Evolutionary conservation across 1,284 basidiomycete genomes (phyloP).

Genomic region (Microbotryum scabiosae): DNA sequence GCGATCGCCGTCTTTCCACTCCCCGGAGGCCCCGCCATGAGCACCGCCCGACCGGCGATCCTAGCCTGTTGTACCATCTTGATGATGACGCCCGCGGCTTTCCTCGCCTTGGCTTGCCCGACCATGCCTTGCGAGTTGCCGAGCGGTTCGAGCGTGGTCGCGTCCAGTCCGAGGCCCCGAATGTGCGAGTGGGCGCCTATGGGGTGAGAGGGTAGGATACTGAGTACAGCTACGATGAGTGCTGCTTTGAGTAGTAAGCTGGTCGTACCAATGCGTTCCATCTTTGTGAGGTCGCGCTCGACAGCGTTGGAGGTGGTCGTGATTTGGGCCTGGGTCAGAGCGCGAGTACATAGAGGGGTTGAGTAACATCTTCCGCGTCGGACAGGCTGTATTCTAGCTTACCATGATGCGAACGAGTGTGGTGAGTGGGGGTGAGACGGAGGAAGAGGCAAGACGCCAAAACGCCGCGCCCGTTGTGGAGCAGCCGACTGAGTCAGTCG

Average conservation of each 20-base stretch:
- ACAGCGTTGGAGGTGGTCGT: slow-evolving; percentile 38
- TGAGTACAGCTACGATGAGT: not conserved
- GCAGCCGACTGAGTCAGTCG: too few species aligned
- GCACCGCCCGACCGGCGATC: slow-evolving; percentile 88
- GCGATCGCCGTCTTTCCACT: slow-evolving; percentile 98
- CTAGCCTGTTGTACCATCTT: slow-evolving; percentile 95
- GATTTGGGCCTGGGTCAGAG: slow-evolving; percentile 31
- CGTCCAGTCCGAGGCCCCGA: slow-evolving; percentile 85
- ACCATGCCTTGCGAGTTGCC: slow-evolving; percentile 87
- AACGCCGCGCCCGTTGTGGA: too few species aligned
- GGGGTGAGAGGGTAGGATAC: not conserved
- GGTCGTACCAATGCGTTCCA: slow-evolving; percentile 79
- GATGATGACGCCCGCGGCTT: slow-evolving; percentile 92
- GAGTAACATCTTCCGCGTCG: too few species aligned
- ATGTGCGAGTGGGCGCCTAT: slow-evolving; percentile 96
- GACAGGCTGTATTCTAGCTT: too few species aligned
- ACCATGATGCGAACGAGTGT: too few species aligned
- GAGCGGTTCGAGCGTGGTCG: slow-evolving; percentile 73
- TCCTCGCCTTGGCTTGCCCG: slow-evolving; percentile 86
- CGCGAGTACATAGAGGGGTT: too few species aligned
- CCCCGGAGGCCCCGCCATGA: slow-evolving; percentile 92
- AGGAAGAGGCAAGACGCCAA: too few species aligned
- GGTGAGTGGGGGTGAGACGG: too few species aligned
- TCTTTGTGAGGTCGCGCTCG: slow-evolving; percentile 81
- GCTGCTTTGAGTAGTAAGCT: too few species aligned